phyloP scores from a whole-genome alignment of 2,329 filamentous ascomycete genomes.

The Aureobasidium pullulans region DNA sequence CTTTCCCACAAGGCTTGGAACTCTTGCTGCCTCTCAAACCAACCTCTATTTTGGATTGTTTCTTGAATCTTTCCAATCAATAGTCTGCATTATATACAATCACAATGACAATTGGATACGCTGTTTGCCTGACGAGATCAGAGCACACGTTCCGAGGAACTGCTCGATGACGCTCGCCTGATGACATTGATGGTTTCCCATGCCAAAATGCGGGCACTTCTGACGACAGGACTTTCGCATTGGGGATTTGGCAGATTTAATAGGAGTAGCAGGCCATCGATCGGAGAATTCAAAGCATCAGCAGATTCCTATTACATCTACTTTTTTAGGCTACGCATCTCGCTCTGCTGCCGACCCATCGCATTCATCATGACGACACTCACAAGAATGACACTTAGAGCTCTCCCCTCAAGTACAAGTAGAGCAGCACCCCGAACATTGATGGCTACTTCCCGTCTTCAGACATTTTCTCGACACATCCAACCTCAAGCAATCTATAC shows the following conservation, averaged over 20 bases:
- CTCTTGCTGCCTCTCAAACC: too few species aligned
- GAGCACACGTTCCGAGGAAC: not conserved
- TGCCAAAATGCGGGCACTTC: not conserved
- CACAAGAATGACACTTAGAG: not conserved
- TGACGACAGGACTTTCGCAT: constrained; percentile 7
- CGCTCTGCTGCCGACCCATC: not conserved
- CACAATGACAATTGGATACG: not conserved
- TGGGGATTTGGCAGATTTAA: not conserved
- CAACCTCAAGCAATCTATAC: not conserved
- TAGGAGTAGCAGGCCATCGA: not conserved
- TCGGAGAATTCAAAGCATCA: not conserved
- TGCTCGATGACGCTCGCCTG: not conserved
- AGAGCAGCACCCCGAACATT: not conserved
- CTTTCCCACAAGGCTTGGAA: too few species aligned
- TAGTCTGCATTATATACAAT: too few species aligned
- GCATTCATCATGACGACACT: constrained; percentile 6
- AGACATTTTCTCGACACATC: constrained; percentile 4
- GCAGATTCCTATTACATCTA: not conserved
- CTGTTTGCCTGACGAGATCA: not conserved
- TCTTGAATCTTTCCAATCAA: not conserved
- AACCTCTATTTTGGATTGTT: too few species aligned
- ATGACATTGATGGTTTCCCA: constrained; percentile 7
- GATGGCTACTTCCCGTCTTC: not conserved
- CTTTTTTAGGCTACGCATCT: not conserved
- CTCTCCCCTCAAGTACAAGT: not conserved